phyloP scores from a whole-genome alignment of 2,329 filamentous ascomycete species.

The Rutstroemia sp. region DNA sequence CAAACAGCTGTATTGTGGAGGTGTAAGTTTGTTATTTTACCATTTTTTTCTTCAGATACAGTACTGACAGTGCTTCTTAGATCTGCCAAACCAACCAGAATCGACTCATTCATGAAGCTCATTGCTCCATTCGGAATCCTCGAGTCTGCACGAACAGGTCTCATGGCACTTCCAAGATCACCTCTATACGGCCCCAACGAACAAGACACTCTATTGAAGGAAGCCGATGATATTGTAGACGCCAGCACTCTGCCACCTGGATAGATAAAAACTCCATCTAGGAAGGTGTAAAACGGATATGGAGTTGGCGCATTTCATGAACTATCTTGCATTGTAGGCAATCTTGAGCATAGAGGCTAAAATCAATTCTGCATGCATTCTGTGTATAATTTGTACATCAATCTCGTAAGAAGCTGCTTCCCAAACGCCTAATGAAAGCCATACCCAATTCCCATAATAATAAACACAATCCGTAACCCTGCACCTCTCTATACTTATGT shows the following conservation, averaged over 20 bases:
- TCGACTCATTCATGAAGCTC: slow-evolving; percentile 97
- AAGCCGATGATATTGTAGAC: slow-evolving; percentile 91
- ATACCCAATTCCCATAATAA: background rate
- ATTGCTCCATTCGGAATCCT: slow-evolving; percentile 91
- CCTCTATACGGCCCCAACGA: slow-evolving; percentile 72
- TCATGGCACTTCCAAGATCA: slow-evolving; percentile 94
- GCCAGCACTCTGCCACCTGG: slow-evolving; percentile 89
- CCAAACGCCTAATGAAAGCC: slow-evolving; percentile 3
- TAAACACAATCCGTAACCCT: background rate
- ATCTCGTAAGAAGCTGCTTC: background rate
- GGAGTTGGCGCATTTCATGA: slow-evolving; percentile 18
- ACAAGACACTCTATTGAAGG: slow-evolving; percentile 59
- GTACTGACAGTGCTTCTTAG: slow-evolving; percentile 17
- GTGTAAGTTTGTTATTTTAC: slow-evolving; percentile 52
- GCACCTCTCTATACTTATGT: background rate
- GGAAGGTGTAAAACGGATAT: slow-evolving; percentile 10
- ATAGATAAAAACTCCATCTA: slow-evolving; percentile 37
- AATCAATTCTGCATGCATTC: slow-evolving; percentile 10
- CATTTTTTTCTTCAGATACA: background rate
- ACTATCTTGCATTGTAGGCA: background rate
- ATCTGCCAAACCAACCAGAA: slow-evolving; percentile 85
- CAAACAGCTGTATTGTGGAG: slow-evolving; percentile 97
- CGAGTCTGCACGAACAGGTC: slow-evolving; percentile 87
- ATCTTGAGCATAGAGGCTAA: slow-evolving; percentile 12
- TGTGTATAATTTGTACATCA: slow-evolving; percentile 8